Evolutionary conservation across 495 filamentous ascomycete genomes (phyloP).

Genomic region (Penicillium argentinense): DNA sequence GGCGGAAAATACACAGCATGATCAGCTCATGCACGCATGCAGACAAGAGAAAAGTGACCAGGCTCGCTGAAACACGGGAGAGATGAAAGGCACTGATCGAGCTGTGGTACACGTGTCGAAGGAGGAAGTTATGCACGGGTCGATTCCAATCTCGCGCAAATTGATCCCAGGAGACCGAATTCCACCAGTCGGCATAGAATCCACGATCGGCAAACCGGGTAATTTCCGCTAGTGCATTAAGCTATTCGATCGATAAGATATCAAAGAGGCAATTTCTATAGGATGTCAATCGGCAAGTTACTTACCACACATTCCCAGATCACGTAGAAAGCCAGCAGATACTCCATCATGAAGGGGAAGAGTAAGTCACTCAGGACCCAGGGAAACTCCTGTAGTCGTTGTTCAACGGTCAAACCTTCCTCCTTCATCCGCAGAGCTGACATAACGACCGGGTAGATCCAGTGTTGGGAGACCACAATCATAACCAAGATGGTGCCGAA

Average conservation of each 20-base stretch:
- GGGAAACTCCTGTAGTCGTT: conserved; percentile 65
- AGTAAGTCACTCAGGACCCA: conserved; percentile 68
- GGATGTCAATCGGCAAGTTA: too few species aligned
- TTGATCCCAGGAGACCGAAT: conserved; percentile 48
- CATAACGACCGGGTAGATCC: conserved; percentile 67
- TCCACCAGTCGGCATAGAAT: conserved; percentile 78
- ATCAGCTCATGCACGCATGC: conserved; percentile 72
- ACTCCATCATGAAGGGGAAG: conserved; percentile 76
- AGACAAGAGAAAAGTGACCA: conserved; percentile 70
- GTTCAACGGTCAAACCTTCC: conserved; percentile 53
- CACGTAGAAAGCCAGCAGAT: conserved; percentile 61
- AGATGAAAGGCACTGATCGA: conserved; percentile 69
- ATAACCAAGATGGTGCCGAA: conserved; percentile 57
- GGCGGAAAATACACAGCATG: conserved; percentile 77
- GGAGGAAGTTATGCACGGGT: conserved; percentile 68
- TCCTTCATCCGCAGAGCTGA: conserved; percentile 63
- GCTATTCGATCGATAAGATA: too few species aligned
- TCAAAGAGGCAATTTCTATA: too few species aligned
- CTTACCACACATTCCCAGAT: conserved; percentile 72
- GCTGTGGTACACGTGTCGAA: conserved; percentile 73
- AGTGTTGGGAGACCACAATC: conserved; percentile 49
- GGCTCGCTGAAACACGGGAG: conserved; percentile 65
- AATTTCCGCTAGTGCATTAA: conserved; percentile 73
- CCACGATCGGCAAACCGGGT: conserved; percentile 73
- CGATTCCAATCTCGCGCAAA: conserved; percentile 77